Evolutionary conservation across 805 yeast genomes (phyloP), one percentile per base, ranked within the genome.

Genomic region (Sugiyamaella marilandica): DNA sequence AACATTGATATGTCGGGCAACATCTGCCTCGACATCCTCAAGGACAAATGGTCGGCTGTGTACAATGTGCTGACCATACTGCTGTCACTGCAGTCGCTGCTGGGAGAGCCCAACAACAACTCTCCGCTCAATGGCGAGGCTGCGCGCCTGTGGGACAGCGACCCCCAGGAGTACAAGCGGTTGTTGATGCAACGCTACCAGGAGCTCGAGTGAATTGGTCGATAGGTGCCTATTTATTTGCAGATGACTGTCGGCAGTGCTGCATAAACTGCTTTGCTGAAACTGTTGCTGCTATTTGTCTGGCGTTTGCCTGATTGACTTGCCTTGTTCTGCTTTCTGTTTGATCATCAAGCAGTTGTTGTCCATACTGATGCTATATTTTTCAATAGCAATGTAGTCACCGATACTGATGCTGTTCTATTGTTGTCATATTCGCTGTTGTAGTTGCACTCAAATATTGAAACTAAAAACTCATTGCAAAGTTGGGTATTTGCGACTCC

Each of bases 21-120:
- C 56, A 83, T 82, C 54, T 82, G 87, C 58, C 70, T 82, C 44
- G 84, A 81, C 63, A 82, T 82, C 50, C 70, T 82, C 64, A 81
- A 82, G 63, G 84, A 81, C 49, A 74, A 81, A 57, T 82, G 87
- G 87, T 75, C 82, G 49, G 85, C 83, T 1, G 77, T 80, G 9
- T 80, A 79, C 65, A 80, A 80, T 57, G 82, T 82, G 10, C 83
- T 80, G 66, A 78, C 83, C 46, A 77, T 82, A 50, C 69, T 82
- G 60, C 69, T 82, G 51, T 78, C 84, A 21, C 68, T 82, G 55
- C 83, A 82, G 64, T 74, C 82, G 21, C 69, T 82, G 65, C 72
- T 82, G 57, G 84, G 80, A 24, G 85, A 81, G 67, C 87, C 87
- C 41, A 82, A 83, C 64, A 79, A 76, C 62, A 70, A 68, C 39